Base-by-base conservation (phyloP, 495 filamentous ascomycete genomes). In the Cercophora samala region DNA sequence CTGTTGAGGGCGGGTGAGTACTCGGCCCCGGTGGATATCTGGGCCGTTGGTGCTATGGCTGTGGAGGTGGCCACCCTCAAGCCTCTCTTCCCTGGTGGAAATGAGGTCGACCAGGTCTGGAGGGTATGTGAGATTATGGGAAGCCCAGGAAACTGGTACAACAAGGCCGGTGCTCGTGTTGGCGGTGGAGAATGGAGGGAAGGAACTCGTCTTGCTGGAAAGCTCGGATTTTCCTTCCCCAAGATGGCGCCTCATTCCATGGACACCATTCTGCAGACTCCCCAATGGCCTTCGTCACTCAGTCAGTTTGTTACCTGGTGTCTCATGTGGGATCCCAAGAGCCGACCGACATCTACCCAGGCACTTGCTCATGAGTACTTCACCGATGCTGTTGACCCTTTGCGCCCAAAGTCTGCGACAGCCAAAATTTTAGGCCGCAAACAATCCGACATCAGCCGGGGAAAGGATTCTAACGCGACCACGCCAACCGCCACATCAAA, bases 71-170 rank as follows among this genome's bases (percentile, higher is more conserved):
- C 96, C 13, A 99, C 96, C 1, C 76, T 99, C 64, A 99, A 98
- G 81, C 96, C 96, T 5, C 79, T 99, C 11, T 99, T 99, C 80
- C 96, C 96, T 3, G 96, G 96, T 71, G 91, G 92, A 65, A 99
- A 99, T 73, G 96, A 99, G 77, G 96, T 99, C 4, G 96, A 98
- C 72, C 96, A 99, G 78, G 94, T 99, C 11, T 99, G 96, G 96
- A 89, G 96, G 69, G 91, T 99, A 1, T 99, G 96, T 74, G 96
- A 99, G 77, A 97, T 99, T 66, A 99, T 99, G 96, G 96, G 96
- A 22, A 97, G 94, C 81, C 96, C 96, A 17, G 96, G 95, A 18
- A 93, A 93, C 76, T 99, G 96, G 96, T 93, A 95, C 76, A 96
- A 90, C 77, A 97, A 96, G 77, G 84, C 89, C 42, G 92, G 94